Evolutionary conservation across 1,284 basidiomycete genomes (phyloP).

Genomic region (Mycosarcoma mackinlayi): DNA sequence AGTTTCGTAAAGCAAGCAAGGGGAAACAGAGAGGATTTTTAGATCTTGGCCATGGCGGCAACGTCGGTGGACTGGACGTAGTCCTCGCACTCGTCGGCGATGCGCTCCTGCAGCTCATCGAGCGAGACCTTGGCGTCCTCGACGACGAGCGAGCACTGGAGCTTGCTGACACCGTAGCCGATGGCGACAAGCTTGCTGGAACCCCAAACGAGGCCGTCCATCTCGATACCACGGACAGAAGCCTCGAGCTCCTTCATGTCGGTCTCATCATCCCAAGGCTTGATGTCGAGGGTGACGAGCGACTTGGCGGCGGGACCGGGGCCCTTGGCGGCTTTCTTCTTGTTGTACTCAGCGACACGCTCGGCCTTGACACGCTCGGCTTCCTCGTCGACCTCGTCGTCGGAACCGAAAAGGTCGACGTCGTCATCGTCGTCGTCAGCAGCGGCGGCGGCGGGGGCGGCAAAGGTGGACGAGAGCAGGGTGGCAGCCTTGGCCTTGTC

Average conservation of each 20-base stretch:
- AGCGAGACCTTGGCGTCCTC: conserved; percentile 95
- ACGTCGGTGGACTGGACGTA: conserved; percentile 92
- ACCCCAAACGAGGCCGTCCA: conserved; percentile 95
- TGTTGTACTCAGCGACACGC: conserved; percentile 92
- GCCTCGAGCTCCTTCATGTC: conserved; percentile 90
- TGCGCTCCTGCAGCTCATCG: conserved; percentile 82
- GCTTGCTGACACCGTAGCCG: conserved; percentile 90
- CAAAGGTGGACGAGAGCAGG: conserved; percentile 44
- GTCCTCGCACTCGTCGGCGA: conserved; percentile 79
- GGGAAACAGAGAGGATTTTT: conserved; percentile 18
- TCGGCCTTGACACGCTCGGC: conserved; percentile 94
- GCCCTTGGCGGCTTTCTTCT: conserved; percentile 91
- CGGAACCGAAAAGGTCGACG: conserved; percentile 89
- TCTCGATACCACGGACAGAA: conserved; percentile 84
- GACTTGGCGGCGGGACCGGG: conserved; percentile 75
- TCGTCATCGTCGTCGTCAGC: conserved; percentile 88
- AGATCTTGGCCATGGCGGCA: conserved; percentile 68
- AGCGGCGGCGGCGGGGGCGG: conserved; percentile 68
- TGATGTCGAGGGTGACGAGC: conserved; percentile 94
- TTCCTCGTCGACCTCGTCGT: conserved; percentile 91
- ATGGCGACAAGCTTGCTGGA: conserved; percentile 85
- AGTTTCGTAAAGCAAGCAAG: background rate
- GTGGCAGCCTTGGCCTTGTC: conserved; percentile 66
- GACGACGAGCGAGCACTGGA: conserved; percentile 94
- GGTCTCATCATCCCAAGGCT: conserved; percentile 98